Base-by-base conservation (phyloP, 805 yeast species). In the Saccharomyces jurei region DNA sequence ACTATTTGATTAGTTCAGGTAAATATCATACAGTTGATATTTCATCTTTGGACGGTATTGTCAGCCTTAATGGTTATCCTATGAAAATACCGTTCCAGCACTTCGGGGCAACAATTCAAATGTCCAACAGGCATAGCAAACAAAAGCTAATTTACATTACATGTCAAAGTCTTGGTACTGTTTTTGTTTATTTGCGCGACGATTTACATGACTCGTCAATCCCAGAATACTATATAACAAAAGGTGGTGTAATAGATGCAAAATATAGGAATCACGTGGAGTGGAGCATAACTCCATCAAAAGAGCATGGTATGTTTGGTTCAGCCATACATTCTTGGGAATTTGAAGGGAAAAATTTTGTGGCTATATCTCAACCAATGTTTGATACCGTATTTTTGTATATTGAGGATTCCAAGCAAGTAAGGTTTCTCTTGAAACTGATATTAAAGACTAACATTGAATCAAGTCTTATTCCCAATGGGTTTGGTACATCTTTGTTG, bases 401-500 rank as follows among this genome's bases (percentile, higher is more conserved):
- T 50, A 53, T 52, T 52, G 69, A 63, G 41, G 17, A 25, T 9
- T 49, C 31, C 5, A 59, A 51, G 13, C 31, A 55, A 8, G 50
- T 60, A 10, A 51, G 56, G 44, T 55, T 53, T 31, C 53, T 53
- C 30, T 17, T 56, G 29, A 31, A 41, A 4, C 44, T 59, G 28
- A 49, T 53, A 36, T 44, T 56, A 36, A 58, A 52, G 32, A 46
- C 52, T 14, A 36, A 54, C 8, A 32, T 31, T 13, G 60, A 62
- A 14, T 46, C 56, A 1, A 59, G 59, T 2, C 44, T 55, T 6
- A 53, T 54, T 3, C 66, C 69, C 44, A 61, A 56, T 29, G 78
- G 76, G 5, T 64, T 67, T 46, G 68, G 68, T 1, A 71, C 74
- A 1, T 58, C 61, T 1, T 50, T 67, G 5, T 56, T 52, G 6